Base-by-base conservation (phyloP, 2,329 filamentous ascomycete species). In the Colletotrichum sp. region DNA sequence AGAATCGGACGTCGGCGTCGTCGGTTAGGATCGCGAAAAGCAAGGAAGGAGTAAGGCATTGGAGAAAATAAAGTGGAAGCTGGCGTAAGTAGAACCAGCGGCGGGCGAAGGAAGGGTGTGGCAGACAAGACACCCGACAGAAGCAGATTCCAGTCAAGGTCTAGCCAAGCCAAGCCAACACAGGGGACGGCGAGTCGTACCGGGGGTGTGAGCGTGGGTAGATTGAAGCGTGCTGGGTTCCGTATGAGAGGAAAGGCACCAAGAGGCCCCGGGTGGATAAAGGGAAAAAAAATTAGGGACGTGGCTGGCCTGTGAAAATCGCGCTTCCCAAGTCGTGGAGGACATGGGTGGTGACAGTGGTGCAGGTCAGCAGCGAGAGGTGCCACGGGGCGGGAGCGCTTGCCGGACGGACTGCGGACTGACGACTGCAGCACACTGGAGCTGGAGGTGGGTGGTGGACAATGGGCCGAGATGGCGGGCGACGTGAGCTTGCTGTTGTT, bases 41-140 rank as follows among this genome's bases (percentile, higher is more conserved):
- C 59, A 76, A 76, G 59, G 34, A 73, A 73, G 34, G 63, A 69
- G 59, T 39, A 34, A 73, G 70, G 74, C 70, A 76, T 73, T 65
- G 57, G 70, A 65, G 69, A 76, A 68, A 69, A 61, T 69, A 65
- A 72, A 69, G 61, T 65, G 63, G 62, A 69, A 72, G 64, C 27
- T 69, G 44, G 64, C 63, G 69, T 52, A 44, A 39, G 15, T 36
- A 34, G 19, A 64, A 36, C 71, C 66, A 72, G 64, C 74, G 69
- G 70, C 19, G 44, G 59, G 70, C 70, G 61, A 74, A 34, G 67
- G 39, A 67, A 65, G 61, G 74, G 70, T 74, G 73, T 82, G 6
- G 81, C 80, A 52, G 83, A 80, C 2, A 57, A 65, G 65, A 75
- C 70, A 64, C 66, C 82, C 80, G 19, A 82, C 83, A 79, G 85